Evolutionary conservation across 176 grass and related monocot species (phyloP).

Genomic region (Zea mays): Zm-B73-REFERENCE-NAM-5.0 NC_050096.1:50205501-50206000

Average conservation of each 20-base stretch:
- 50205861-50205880: conserved; percentile 1
- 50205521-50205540: conserved; percentile 98
- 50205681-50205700: conserved; percentile 25
- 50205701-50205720: not conserved
- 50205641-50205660: conserved; percentile 13
- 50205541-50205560: conserved; percentile 92
- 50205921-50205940: no score
- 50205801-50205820: not conserved
- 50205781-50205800: not conserved
- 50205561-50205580: not conserved
- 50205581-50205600: not conserved
- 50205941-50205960: not conserved
- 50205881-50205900: not conserved
- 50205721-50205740: conserved; percentile 17
- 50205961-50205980: not conserved
- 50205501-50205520: conserved; percentile 88
- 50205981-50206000: no score
- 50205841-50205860: not conserved
- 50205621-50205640: conserved; percentile 9
- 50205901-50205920: not conserved
- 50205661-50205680: conserved; percentile 15
- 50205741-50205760: not conserved
- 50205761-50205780: not conserved
- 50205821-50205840: conserved; percentile 2
- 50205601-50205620: not conserved